phyloP scores from a whole-genome alignment of 1,139 yeast genomes.

The Nakaseomyces nivariensis region DNA sequence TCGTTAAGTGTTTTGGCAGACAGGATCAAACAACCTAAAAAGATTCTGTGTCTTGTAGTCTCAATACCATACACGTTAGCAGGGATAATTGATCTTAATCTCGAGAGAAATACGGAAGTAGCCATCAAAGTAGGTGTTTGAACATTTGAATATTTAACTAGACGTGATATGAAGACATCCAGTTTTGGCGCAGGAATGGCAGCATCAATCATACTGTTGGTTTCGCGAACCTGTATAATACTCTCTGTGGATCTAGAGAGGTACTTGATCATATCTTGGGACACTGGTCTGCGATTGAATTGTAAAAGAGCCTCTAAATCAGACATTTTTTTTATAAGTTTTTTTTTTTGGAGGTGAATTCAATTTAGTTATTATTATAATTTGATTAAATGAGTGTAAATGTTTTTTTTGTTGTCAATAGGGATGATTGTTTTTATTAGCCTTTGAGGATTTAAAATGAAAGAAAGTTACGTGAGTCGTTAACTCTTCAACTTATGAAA shows the following conservation, averaged over 20 bases:
- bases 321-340: slow-evolving; percentile 30
- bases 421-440: no score
- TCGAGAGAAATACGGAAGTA: slow-evolving; percentile 68
- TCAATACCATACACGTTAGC: slow-evolving; percentile 87
- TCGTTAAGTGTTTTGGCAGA: slow-evolving; percentile 90
- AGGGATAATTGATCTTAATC: slow-evolving; percentile 68
- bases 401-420: no score
- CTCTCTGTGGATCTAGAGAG: slow-evolving; percentile 73
- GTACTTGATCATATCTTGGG: slow-evolving; percentile 68
- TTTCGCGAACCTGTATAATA: slow-evolving; percentile 50
- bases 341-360: background rate
- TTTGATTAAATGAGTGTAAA: no score
- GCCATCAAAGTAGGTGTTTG: slow-evolving; percentile 96
- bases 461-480: no score
- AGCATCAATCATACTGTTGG: slow-evolving; percentile 10
- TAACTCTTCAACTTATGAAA: no score
- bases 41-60: slow-evolving; percentile 87
- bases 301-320: slow-evolving; percentile 57
- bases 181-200: slow-evolving; percentile 31
- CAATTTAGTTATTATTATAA: background rate
- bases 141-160: slow-evolving; percentile 75
- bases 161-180: slow-evolving; percentile 54
- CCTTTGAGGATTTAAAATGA: no score
- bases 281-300: slow-evolving; percentile 70
- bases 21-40: slow-evolving; percentile 74